Conservation (phyloP, 2,329 filamentous ascomycete genomes). For the Harringtonia lauricola region DNA sequence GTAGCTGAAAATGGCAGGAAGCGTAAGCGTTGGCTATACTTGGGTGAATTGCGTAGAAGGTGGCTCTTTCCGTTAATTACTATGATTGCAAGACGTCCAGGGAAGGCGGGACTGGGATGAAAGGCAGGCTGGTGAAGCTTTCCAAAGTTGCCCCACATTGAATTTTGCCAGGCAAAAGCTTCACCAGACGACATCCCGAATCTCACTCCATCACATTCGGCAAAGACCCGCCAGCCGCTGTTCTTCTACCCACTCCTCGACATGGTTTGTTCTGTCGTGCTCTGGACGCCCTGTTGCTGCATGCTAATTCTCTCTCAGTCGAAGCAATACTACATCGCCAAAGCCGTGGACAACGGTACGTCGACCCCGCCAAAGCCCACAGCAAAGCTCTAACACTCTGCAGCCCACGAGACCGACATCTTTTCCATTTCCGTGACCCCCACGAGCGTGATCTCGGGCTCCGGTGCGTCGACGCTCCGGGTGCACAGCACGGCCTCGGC, state of each 20-base stretch:
- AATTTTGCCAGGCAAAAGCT: slow-evolving; percentile 2
- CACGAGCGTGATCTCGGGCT: slow-evolving; percentile 67
- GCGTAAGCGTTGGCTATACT: too few relatives aligned
- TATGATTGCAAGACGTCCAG: too few relatives aligned
- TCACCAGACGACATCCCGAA: slow-evolving; percentile 3
- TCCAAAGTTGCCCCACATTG: slow-evolving; percentile 7
- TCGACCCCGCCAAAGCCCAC: slow-evolving; percentile 2
- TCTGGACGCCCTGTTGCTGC: background rate
- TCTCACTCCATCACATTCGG: background rate
- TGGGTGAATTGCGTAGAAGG: too few relatives aligned
- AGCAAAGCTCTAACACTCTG: slow-evolving; percentile 1
- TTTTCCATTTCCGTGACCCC: slow-evolving; percentile 71
- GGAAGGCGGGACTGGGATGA: too few relatives aligned
- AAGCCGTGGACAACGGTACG: slow-evolving; percentile 76
- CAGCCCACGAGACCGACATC: slow-evolving; percentile 76
- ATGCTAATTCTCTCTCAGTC: slow-evolving; percentile 47
- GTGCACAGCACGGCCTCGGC: slow-evolving; percentile 64
- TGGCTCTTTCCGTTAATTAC: too few relatives aligned
- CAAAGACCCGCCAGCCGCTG: background rate
- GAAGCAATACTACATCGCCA: slow-evolving; percentile 93
- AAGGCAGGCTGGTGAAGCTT: too few relatives aligned
- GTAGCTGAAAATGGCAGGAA: too few relatives aligned
- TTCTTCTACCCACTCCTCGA: background rate
- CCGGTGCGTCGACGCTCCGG: slow-evolving; percentile 72
- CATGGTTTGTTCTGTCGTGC: background rate